These are phyloP conservation scores for Marasmius sp. DNA, from an alignment of 1,284 basidiomycete species.

Conservation along the genomic window DNA sequence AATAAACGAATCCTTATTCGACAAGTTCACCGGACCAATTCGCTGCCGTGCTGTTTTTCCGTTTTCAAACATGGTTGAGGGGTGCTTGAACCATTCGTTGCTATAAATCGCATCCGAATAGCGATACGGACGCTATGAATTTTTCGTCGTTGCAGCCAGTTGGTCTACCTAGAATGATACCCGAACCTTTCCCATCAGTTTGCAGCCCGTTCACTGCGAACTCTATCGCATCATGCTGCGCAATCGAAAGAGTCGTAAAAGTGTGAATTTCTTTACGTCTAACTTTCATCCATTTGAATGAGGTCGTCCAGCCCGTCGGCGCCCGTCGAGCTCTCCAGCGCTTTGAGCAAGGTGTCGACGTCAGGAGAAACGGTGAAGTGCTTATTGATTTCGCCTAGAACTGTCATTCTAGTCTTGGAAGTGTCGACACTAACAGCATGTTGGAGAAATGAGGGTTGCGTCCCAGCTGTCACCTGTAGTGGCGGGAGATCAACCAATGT, in stretches of 20 bases:
- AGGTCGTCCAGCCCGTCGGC: constrained; percentile 39
- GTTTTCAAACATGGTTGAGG: too few species aligned
- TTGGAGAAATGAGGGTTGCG: constrained; percentile 87
- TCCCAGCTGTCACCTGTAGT: constrained; percentile 76
- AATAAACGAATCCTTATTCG: too few species aligned
- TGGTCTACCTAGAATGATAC: too few species aligned
- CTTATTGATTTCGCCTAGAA: constrained; percentile 85
- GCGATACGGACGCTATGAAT: too few species aligned
- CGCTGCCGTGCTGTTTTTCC: too few species aligned
- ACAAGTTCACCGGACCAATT: too few species aligned
- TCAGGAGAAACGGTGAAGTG: constrained; percentile 87
- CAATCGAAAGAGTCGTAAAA: background rate
- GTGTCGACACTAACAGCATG: constrained; percentile 80
- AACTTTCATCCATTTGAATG: constrained; percentile 57
- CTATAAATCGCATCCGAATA: too few species aligned
- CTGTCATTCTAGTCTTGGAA: constrained; percentile 56
- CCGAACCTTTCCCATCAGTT: too few species aligned
- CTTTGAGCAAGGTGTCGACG: constrained; percentile 74
- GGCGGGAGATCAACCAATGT: constrained; percentile 7
- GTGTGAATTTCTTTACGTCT: background rate
- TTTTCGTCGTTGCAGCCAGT: too few species aligned
- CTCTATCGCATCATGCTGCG: too few species aligned
- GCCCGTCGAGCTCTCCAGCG: constrained; percentile 49
- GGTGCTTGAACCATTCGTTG: too few species aligned
- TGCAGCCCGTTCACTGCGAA: too few species aligned